Conservation (phyloP, 2,329 filamentous ascomycete species). For the Fusarium buxicola region DNA sequence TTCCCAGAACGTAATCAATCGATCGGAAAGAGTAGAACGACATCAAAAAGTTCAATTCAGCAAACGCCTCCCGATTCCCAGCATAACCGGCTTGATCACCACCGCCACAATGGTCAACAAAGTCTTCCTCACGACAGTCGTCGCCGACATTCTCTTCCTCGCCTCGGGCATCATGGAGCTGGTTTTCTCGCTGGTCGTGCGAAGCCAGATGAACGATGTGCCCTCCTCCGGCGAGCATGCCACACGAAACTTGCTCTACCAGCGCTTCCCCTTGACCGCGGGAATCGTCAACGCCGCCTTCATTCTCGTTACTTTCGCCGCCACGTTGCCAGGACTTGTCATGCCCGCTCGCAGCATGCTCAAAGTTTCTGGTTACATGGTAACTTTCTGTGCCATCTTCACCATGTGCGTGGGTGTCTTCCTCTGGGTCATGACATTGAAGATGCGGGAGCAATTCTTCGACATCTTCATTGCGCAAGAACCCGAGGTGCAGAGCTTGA, state of each 20-base stretch:
- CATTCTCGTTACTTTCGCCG: constrained; percentile 75
- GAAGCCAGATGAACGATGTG: constrained; percentile 57
- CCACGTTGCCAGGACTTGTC: constrained; percentile 78
- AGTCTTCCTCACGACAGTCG: constrained; percentile 62
- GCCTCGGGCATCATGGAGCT: constrained; percentile 65
- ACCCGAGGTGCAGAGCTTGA: constrained; percentile 69
- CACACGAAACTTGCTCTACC: constrained; percentile 64
- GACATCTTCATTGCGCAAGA: constrained; percentile 70
- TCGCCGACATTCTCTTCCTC: constrained; percentile 63
- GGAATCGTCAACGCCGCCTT: constrained; percentile 79
- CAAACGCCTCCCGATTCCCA: constrained; percentile 2
- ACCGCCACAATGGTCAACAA: constrained; percentile 63
- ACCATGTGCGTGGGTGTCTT: constrained; percentile 73
- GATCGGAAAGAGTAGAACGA: constrained; percentile 2
- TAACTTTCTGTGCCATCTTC: constrained; percentile 71
- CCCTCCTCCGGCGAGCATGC: constrained; percentile 61
- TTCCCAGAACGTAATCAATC: constrained; percentile 5
- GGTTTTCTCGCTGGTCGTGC: constrained; percentile 66
- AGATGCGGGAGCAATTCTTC: constrained; percentile 71
- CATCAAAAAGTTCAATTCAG: constrained; percentile 10
- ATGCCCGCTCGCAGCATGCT: constrained; percentile 76
- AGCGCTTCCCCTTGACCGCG: constrained; percentile 68
- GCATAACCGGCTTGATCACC: neutral
- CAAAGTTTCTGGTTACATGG: constrained; percentile 74
- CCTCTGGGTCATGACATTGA: constrained; percentile 80